A percentile compares a stretch with the other conserved stretches of the same genome.
phyloP scores from a whole-genome alignment of 2,329 filamentous ascomycete genomes.

The Verruconis gallopava region DNA sequence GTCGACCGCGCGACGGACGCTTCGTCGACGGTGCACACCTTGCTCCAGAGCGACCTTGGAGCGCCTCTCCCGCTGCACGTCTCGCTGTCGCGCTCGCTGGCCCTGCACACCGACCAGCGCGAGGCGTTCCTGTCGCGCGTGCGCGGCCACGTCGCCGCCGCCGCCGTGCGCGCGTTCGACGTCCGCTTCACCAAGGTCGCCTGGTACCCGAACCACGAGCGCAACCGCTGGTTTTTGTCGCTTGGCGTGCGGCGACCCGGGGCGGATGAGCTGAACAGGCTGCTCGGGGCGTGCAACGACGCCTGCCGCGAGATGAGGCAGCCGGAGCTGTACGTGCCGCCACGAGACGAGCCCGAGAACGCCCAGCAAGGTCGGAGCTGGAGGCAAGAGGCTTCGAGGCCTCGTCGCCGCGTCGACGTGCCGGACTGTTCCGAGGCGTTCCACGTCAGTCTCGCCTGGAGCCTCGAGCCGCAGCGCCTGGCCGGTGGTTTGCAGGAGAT shows the following conservation, averaged over 20 bases:
- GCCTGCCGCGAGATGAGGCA: conserved; percentile 49
- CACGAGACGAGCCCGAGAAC: conserved; percentile 18
- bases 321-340: conserved; percentile 51
- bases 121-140: conserved; percentile 52
- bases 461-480: conserved; percentile 13
- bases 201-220: conserved; percentile 55
- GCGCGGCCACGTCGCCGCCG: conserved; percentile 24
- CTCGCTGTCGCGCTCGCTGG: conserved; percentile 72
- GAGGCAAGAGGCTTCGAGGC: conserved; percentile 4
- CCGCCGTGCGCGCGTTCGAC: conserved; percentile 39
- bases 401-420: conserved; percentile 10
- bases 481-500: conserved; percentile 3
- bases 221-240: conserved; percentile 72
- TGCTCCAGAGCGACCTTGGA: conserved; percentile 66
- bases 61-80: conserved; percentile 75
- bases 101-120: conserved; percentile 59
- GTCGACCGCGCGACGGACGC: conserved; percentile 14
- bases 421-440: conserved; percentile 47
- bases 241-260: conserved; percentile 40
- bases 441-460: conserved; percentile 87
- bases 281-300: conserved; percentile 57
- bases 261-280: conserved; percentile 26
- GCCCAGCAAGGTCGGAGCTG: conserved; percentile 15
- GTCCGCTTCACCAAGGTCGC: conserved; percentile 35
- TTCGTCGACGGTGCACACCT: conserved; percentile 42